Conservation (phyloP, 2,329 filamentous ascomycete species). For the Aureobasidium subglaciale region DNA sequence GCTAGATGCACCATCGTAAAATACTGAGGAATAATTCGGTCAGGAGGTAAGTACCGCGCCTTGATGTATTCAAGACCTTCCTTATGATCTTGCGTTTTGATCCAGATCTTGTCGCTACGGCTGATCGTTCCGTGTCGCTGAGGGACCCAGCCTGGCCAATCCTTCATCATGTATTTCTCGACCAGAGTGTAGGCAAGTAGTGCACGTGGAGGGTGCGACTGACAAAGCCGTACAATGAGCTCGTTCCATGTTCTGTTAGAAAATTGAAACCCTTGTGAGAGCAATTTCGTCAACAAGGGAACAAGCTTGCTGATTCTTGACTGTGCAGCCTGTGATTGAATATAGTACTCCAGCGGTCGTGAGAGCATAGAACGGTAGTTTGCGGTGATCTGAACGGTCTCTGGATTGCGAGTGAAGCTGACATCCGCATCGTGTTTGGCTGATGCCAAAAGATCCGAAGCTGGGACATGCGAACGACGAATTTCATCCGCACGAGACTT, state of each 20-base stretch:
- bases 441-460: neutral
- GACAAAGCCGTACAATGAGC: constrained; percentile 61
- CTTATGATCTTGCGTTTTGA: constrained; percentile 21
- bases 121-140: constrained; percentile 14
- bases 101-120: constrained; percentile 22
- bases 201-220: constrained; percentile 36
- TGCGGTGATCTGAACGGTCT: constrained; percentile 17
- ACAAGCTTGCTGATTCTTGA: constrained; percentile 33
- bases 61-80: constrained; percentile 26
- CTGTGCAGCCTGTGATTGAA: constrained; percentile 46
- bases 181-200: constrained; percentile 65
- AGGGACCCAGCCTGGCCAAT: constrained; percentile 66
- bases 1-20: constrained; percentile 38
- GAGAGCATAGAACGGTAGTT: constrained; percentile 44
- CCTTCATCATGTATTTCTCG: constrained; percentile 69
- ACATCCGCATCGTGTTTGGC: neutral
- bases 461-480: neutral
- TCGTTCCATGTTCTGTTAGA: constrained; percentile 76
- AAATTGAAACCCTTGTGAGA: constrained; percentile 61
- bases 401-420: neutral
- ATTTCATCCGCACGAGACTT: constrained; percentile 45
- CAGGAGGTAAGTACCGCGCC: constrained; percentile 22
- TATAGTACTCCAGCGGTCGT: constrained; percentile 43
- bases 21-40: constrained; percentile 34
- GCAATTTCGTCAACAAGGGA: constrained; percentile 39